phyloP scores from a whole-genome alignment of 1,284 basidiomycete genomes.

The Boletus chippewaensis region DNA sequence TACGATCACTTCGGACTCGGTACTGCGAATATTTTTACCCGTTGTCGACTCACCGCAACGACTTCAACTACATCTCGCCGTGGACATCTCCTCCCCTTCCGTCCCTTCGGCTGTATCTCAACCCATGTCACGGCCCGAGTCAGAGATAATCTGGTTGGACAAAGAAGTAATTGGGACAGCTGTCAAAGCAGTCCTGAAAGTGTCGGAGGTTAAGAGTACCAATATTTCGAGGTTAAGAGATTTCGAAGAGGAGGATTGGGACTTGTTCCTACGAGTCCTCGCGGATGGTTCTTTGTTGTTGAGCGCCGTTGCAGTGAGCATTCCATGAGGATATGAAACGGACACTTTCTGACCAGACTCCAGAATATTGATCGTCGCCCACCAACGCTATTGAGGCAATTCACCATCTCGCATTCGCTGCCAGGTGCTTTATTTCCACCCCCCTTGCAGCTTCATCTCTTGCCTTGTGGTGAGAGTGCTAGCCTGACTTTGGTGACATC shows the following conservation, averaged over 20 bases:
- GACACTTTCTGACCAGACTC: conserved; percentile 12
- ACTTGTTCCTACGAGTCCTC: conserved; percentile 70
- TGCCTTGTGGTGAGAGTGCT: conserved; percentile 42
- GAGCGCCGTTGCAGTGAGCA: conserved; percentile 65
- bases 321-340: not conserved
- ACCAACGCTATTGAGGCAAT: conserved; percentile 75
- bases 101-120: conserved; percentile 29
- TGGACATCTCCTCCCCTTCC: conserved; percentile 57
- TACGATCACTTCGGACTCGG: conserved; percentile 69
- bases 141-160: conserved; percentile 59
- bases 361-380: conserved; percentile 87
- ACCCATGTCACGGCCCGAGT: conserved; percentile 31
- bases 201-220: conserved; percentile 31
- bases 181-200: conserved; percentile 38
- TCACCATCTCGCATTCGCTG: conserved; percentile 60
- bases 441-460: conserved; percentile 47
- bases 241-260: conserved; percentile 66
- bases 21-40: conserved; percentile 78
- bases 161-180: conserved; percentile 48
- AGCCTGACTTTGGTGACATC: conserved; percentile 53
- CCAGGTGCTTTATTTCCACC: conserved; percentile 42
- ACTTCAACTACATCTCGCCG: conserved; percentile 75
- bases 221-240: conserved; percentile 47
- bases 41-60: conserved; percentile 81
- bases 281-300: conserved; percentile 66